These are phyloP conservation scores for Westerdykella aurantiaca DNA, from an alignment of 2,329 filamentous ascomycete species.

Conservation along the genomic window DNA sequence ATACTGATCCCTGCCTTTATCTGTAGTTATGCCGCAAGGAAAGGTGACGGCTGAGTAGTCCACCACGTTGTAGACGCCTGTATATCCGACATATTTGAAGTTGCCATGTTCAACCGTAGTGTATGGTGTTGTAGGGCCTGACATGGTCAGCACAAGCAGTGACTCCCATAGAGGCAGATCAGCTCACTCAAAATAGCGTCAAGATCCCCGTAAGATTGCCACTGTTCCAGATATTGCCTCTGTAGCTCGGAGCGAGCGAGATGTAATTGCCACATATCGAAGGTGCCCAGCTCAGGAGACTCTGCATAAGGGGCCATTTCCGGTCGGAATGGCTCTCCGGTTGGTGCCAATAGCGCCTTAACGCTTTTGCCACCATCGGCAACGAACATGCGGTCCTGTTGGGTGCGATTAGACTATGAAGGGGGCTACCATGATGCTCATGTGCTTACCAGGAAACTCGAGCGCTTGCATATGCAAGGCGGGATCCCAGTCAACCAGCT, in stretches of 20 bases:
- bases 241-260: constrained; percentile 40
- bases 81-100: constrained; percentile 44
- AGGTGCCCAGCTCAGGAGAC: constrained; percentile 40
- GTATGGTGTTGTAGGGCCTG: constrained; percentile 43
- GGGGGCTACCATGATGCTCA: constrained; percentile 4
- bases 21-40: constrained; percentile 37
- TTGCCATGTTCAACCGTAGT: constrained; percentile 39
- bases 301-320: constrained; percentile 45
- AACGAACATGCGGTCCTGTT: constrained; percentile 41
- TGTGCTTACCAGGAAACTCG: constrained; percentile 42
- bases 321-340: constrained; percentile 43
- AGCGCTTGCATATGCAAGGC: constrained; percentile 50
- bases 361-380: constrained; percentile 49
- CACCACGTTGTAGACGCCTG: constrained; percentile 45
- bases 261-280: constrained; percentile 48
- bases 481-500: constrained; percentile 53
- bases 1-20: constrained; percentile 35
- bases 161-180: neutral
- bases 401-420: neutral
- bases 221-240: constrained; percentile 42
- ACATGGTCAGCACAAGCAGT: neutral
- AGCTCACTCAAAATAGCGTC: constrained; percentile 42
- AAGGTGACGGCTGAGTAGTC: constrained; percentile 46
- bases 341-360: constrained; percentile 36
- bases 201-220: constrained; percentile 37